Percentiles rank a stretch among this genome's conserved stretches.
These are phyloP conservation scores for Sporothrix variecibatus DNA, from an alignment of 2,329 filamentous ascomycete species.

Conservation along the genomic window DNA sequence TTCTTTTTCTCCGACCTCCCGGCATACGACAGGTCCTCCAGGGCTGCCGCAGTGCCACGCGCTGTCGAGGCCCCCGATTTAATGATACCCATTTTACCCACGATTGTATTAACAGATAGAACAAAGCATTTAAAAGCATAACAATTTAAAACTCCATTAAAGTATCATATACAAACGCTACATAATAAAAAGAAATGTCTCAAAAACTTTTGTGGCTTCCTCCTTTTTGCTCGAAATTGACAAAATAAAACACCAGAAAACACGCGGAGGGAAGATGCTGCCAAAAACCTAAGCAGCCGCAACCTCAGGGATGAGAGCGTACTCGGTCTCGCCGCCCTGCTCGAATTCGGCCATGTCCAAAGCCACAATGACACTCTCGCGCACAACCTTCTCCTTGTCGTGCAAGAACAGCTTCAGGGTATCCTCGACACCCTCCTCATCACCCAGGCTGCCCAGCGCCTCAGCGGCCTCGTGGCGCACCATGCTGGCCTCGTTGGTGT, in stretches of 20 bases:
- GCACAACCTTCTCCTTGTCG: constrained; percentile 89
- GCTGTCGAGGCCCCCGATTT: neutral
- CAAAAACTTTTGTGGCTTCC: constrained; percentile 11
- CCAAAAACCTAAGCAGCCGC: constrained; percentile 18
- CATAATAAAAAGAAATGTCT: neutral
- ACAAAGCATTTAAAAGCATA: constrained; percentile 1
- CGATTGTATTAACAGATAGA: constrained; percentile 17
- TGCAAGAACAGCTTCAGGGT: constrained; percentile 79
- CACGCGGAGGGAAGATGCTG: neutral
- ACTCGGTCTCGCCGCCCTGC: constrained; percentile 83
- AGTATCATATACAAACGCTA: constrained; percentile 11
- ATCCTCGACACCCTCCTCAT: constrained; percentile 90
- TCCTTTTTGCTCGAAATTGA: neutral
- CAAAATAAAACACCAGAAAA: neutral
- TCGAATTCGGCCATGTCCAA: constrained; percentile 98
- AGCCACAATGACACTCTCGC: constrained; percentile 92
- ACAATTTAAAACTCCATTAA: neutral
- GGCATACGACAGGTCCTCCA: neutral
- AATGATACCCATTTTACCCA: constrained; percentile 26
- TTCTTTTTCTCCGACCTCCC: neutral
- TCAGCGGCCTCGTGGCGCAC: constrained; percentile 97
- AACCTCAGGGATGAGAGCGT: constrained; percentile 80
- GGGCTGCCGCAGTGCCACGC: neutral
- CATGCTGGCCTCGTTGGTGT: constrained; percentile 87
- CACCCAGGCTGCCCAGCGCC: constrained; percentile 88